These are phyloP conservation scores for Chalara sp. DNA, from an alignment of 2,329 filamentous ascomycete species.

Conservation along the genomic window DNA sequence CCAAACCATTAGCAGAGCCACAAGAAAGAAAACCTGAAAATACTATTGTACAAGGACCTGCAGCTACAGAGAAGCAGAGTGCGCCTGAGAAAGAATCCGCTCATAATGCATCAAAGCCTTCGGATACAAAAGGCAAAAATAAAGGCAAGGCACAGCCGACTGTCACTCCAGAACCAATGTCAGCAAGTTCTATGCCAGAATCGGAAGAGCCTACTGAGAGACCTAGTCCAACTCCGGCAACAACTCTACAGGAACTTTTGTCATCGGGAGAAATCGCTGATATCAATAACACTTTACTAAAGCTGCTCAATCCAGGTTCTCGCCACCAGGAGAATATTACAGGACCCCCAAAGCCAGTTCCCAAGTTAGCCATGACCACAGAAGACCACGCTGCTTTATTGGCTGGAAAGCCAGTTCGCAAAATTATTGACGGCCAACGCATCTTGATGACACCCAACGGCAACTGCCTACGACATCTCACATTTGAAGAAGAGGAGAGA, in stretches of 20 bases:
- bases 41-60: not conserved
- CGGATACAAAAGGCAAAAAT: conserved; percentile 15
- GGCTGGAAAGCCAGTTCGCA: conserved; percentile 52
- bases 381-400: conserved; percentile 49
- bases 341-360: conserved; percentile 18
- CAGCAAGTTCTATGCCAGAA: conserved; percentile 13
- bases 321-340: conserved; percentile 27
- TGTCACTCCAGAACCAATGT: conserved; percentile 12
- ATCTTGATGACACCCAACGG: conserved; percentile 71
- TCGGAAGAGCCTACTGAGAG: conserved; percentile 23
- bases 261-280: conserved; percentile 28
- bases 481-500: conserved; percentile 59
- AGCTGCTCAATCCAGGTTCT: conserved; percentile 26
- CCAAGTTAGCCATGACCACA: conserved; percentile 41
- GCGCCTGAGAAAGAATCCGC: conserved; percentile 11
- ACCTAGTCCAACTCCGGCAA: conserved; percentile 22
- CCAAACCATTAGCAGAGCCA: conserved; percentile 10
- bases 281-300: conserved; percentile 35
- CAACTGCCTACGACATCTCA: conserved; percentile 68
- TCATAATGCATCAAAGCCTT: conserved; percentile 4
- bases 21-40: conserved; percentile 3
- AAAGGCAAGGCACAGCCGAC: conserved; percentile 19
- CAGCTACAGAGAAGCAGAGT: conserved; percentile 6
- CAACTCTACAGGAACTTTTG: conserved; percentile 33
- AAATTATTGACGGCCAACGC: conserved; percentile 55